Base-by-base conservation (phyloP, 1,139 yeast species). In the Candida sanyaensis region DNA sequence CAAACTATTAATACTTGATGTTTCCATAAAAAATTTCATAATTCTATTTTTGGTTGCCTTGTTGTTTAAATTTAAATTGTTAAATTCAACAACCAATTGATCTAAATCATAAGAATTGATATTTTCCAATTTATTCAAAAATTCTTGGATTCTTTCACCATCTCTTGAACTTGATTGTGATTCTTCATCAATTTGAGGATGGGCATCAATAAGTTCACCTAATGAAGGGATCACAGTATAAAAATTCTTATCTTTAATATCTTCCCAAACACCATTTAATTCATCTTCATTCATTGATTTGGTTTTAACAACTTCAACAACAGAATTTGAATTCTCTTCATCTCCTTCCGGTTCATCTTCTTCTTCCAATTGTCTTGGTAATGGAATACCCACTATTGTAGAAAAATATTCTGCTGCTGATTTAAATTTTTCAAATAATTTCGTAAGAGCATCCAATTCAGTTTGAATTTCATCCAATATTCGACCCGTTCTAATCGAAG, bases 1-100 rank as follows among this genome's bases (percentile, higher is more conserved):
- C 26, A 76, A 65, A 50, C 72, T 78, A 8, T 72, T 68, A 43
- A 77, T 62, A 40, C 78, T 79, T 41, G 69, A 68, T n/a, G 76
- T 68, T 40, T 74, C 78, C 1, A 77, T 69, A 50, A 88, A 78
- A 57, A 81, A 82, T 49, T 75, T 78, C 48, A 82, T 59, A 5
- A 91, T 62, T 55, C 90, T 70, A 51, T 83, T 79, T 43, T 78
- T 78, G 1, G 96, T 84, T 0, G 96, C 92, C 61, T 86, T 88
- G 59, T 88, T 88, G 59, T 86, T 81, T 32, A 89, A 68, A 6
- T 71, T 66, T 17, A 66, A 56, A 8, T 60, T 55, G 71, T 86
- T 78, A 61, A 83, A 89, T n/a, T 75, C 76, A 5, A 66, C 54
- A 0, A 83, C 84, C n/a, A 83, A 63, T 9, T 70, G 66, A 55